Conservation (phyloP, 306 rosid species). For the Rosa rugosa region DNA sequence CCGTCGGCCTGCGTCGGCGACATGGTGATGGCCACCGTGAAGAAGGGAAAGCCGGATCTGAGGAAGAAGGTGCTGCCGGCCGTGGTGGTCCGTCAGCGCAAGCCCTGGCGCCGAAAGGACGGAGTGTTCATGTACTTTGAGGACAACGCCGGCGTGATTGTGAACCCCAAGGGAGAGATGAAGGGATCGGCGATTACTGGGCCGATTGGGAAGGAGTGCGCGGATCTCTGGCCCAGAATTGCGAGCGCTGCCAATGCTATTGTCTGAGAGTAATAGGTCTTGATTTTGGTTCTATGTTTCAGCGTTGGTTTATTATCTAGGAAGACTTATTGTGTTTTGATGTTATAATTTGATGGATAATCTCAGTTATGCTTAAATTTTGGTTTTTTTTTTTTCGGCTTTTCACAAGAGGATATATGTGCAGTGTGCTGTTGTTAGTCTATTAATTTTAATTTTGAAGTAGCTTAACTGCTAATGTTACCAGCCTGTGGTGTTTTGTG, state of each 20-base stretch:
- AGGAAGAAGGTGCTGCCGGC: constrained; percentile 93
- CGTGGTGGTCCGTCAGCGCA: constrained; percentile 88
- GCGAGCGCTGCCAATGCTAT: constrained; percentile 95
- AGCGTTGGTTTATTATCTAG: background rate
- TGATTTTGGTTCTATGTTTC: background rate
- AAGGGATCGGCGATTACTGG: constrained; percentile 94
- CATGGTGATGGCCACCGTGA: constrained; percentile 97
- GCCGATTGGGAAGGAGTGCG: constrained; percentile 87
- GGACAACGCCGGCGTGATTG: constrained; percentile 90
- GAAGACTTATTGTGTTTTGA: background rate
- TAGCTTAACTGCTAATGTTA: no score
- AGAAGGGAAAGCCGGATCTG: constrained; percentile 91
- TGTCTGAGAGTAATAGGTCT: constrained; percentile 31
- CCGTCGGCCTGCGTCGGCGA: constrained; percentile 96
- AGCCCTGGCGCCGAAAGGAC: constrained; percentile 94
- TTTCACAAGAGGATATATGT: background rate
- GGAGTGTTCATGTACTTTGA: constrained; percentile 95
- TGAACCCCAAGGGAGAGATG: constrained; percentile 92
- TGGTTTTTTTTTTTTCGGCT: background rate
- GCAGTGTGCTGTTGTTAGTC: no score
- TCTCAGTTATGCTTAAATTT: background rate
- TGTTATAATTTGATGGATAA: background rate
- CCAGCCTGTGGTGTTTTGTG: no score
- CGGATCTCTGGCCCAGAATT: constrained; percentile 94
- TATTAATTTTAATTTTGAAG: no score